Conservation (phyloP, 2,329 filamentous ascomycete species). For the Myriosclerotinia scirpicola region DNA sequence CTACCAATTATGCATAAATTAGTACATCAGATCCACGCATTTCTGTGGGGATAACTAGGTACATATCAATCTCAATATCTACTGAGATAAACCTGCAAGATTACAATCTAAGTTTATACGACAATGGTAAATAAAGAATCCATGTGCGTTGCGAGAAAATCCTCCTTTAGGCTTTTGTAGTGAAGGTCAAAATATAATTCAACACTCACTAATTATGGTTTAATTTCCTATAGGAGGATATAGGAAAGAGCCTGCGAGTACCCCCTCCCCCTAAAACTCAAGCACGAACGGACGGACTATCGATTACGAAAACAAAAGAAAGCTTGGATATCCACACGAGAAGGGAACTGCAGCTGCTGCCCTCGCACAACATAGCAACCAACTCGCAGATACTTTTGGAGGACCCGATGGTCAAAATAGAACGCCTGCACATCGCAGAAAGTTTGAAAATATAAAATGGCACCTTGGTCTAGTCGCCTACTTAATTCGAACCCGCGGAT, state of each 20-base stretch:
- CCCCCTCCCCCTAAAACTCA: slow-evolving; percentile 11
- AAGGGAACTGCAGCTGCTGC: slow-evolving; percentile 14
- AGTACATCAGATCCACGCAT: slow-evolving; percentile 11
- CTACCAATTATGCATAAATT: slow-evolving; percentile 22
- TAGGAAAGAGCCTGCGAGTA: slow-evolving; percentile 3
- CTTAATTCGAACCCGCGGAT: slow-evolving; percentile 36
- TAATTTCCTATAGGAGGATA: slow-evolving; percentile 1
- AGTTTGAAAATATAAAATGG: slow-evolving; percentile 33
- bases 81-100: slow-evolving; percentile 18
- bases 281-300: slow-evolving; percentile 20
- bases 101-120: slow-evolving; percentile 19
- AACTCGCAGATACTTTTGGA: slow-evolving; percentile 25
- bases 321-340: slow-evolving; percentile 15
- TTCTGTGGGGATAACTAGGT: slow-evolving; percentile 20
- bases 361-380: slow-evolving; percentile 25
- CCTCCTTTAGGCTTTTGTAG: not conserved
- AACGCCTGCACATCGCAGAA: slow-evolving; percentile 22
- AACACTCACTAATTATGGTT: slow-evolving; percentile 16
- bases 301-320: slow-evolving; percentile 16
- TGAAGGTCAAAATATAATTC: slow-evolving; percentile 2
- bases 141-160: slow-evolving; percentile 25
- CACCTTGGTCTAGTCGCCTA: slow-evolving; percentile 39
- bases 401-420: slow-evolving; percentile 18
- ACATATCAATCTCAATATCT: slow-evolving; percentile 15
- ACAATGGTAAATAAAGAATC: slow-evolving; percentile 31